phyloP scores from a whole-genome alignment of 2,329 filamentous ascomycete genomes.

The Fusarium penzigii region DNA sequence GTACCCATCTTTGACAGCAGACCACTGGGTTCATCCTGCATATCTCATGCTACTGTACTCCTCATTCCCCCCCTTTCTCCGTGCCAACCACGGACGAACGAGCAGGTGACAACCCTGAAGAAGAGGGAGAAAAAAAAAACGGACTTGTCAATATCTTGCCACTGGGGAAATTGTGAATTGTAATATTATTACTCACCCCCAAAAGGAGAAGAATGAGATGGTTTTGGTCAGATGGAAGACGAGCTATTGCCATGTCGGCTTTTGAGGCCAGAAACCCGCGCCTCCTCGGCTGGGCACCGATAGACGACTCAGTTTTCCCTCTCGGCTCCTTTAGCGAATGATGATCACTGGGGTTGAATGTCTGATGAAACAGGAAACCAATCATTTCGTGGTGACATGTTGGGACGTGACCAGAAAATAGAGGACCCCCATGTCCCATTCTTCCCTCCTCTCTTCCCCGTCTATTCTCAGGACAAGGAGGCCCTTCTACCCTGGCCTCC shows the following conservation, averaged over 20 bases:
- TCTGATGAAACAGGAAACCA: neutral
- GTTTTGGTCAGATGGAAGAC: no score
- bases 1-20: constrained; percentile 8
- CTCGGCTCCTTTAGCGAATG: no score
- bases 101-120: neutral
- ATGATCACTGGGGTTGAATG: no score
- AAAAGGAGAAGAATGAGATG: no score
- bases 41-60: constrained; percentile 11
- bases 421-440: neutral
- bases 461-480: neutral
- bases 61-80: neutral
- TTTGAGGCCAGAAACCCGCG: no score
- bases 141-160: neutral
- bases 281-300: no score
- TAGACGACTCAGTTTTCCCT: no score
- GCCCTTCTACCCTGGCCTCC: neutral
- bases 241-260: no score
- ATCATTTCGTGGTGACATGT: neutral
- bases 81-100: neutral
- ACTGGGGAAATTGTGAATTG: neutral
- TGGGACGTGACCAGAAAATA: neutral
- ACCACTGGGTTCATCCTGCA: constrained; percentile 6
- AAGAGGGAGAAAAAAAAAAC: neutral
- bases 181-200: no score
- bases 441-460: neutral